phyloP scores from a whole-genome alignment of 164 flowering plant species.

The Platanus orientalis region DNA sequence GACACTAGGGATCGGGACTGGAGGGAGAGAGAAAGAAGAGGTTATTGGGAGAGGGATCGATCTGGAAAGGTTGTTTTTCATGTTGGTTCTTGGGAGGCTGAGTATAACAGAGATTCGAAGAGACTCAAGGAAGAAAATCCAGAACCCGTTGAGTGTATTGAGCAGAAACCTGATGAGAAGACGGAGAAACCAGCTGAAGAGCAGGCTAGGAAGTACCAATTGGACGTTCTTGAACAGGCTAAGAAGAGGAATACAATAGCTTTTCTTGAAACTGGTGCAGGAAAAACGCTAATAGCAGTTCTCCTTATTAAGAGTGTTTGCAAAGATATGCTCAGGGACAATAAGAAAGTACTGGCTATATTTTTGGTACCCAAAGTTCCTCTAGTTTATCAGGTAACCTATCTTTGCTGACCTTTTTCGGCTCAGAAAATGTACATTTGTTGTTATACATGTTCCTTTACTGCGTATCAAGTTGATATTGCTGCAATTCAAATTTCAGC shows the following conservation, averaged over 20 bases:
- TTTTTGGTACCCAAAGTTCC: slow-evolving; percentile 98
- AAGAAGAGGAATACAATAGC: slow-evolving; percentile 89
- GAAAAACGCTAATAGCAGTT: slow-evolving; percentile 94
- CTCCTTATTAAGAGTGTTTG: slow-evolving; percentile 77
- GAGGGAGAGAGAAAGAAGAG: slow-evolving; percentile 60
- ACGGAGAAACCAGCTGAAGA: slow-evolving; percentile 69
- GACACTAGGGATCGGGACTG: slow-evolving; percentile 46
- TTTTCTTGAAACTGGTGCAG: slow-evolving; percentile 98
- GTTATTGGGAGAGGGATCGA: slow-evolving; percentile 93
- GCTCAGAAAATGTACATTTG: background rate
- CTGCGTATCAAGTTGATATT: slow-evolving; percentile 8
- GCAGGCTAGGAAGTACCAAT: slow-evolving; percentile 79
- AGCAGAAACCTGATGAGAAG: slow-evolving; percentile 42
- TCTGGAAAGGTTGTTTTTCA: slow-evolving; percentile 62
- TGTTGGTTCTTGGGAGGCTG: slow-evolving; percentile 68
- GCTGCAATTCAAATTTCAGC: slow-evolving; percentile 43
- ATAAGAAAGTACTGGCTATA: slow-evolving; percentile 83
- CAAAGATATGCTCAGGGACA: slow-evolving; percentile 44
- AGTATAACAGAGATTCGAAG: slow-evolving; percentile 39
- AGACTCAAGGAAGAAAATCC: slow-evolving; percentile 26
- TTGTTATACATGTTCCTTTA: background rate
- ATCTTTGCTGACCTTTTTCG: background rate
- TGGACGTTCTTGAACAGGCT: slow-evolving; percentile 98
- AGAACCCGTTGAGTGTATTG: slow-evolving; percentile 31
- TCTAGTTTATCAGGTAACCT: slow-evolving; percentile 88